Conservation (phyloP, 768 basidiomycete species). For the Hypsizygus marmoreus region DNA sequence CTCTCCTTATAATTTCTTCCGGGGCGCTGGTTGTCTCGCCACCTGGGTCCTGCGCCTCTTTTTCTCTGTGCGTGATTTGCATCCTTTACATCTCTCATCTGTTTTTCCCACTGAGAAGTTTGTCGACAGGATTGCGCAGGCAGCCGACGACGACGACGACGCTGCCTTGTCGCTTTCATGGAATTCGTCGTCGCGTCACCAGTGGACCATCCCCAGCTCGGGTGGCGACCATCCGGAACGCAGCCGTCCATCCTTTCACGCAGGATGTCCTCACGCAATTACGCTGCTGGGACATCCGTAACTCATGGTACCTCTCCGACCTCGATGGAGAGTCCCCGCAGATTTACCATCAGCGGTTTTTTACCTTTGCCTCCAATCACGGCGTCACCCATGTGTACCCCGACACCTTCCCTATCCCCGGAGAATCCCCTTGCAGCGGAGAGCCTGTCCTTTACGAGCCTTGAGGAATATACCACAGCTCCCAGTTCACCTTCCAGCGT, state of each 20-base stretch:
- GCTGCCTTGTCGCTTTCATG: slow-evolving; percentile 10
- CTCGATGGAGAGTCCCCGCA: slow-evolving; percentile 15
- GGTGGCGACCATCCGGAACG: slow-evolving; percentile 3
- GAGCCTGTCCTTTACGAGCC: slow-evolving; percentile 6
- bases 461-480: slow-evolving; percentile 21
- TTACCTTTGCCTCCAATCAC: slow-evolving; percentile 57
- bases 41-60: too few relatives aligned
- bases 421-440: slow-evolving; percentile 17
- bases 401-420: slow-evolving; percentile 37
- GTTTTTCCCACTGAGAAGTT: too few relatives aligned
- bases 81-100: too few relatives aligned
- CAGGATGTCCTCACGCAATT: slow-evolving; percentile 6
- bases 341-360: slow-evolving; percentile 38
- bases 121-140: too few relatives aligned
- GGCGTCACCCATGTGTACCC: slow-evolving; percentile 61
- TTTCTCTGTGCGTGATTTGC: too few relatives aligned
- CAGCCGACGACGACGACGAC: neutral
- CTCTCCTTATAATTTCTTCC: too few relatives aligned
- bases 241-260: slow-evolving; percentile 12
- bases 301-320: slow-evolving; percentile 5
- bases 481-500: slow-evolving; percentile 22
- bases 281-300: neutral
- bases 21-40: too few relatives aligned
- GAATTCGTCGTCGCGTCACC: slow-evolving; percentile 19
- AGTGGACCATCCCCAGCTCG: slow-evolving; percentile 14